Base-by-base conservation (phyloP, 1,139 yeast species). In the Debaryomyces udenii region DNA sequence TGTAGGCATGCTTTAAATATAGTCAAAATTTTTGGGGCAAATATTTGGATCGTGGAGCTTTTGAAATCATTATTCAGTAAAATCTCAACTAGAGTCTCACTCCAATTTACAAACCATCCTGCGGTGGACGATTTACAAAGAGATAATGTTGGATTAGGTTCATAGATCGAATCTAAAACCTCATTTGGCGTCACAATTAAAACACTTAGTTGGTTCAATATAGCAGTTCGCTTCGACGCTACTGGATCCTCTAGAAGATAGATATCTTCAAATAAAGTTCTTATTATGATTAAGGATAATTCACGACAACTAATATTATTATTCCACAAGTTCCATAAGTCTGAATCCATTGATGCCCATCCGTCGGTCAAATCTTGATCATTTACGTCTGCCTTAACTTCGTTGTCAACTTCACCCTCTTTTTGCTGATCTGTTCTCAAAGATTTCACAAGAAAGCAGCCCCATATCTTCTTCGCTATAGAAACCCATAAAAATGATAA, bases 401-500 rank as follows among this genome's bases (percentile, higher is more conserved):
- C 37, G 28, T 20, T 38, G 23, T 28, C 27, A 11, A 20, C 32
- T 24, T 36, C 37, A 7, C 7, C 22, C 10, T 22, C 20, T 31
- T 35, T 26, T 17, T 28, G 23, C 17, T 11, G 27, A 9, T 36
- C 31, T 9, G 31, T 23, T 4, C 47, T 46, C 30, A 45, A 44
- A 3, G 52, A 43, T 46, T 67, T 70, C 28, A 69, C 59, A 23
- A 72, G 54, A 43, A 64, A 76, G 37, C 74, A 70, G 7, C 98
- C 98, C 99, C 99, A 94, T 29, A 81, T 76, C 41, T 96, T 75
- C 57, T 94, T 93, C n/a, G 96, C 96, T 9, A 93, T 73, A 31
- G 90, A 85, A 0, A 88, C 96, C 97, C 98, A 91, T 17, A 93
- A 66, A 50, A 80, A 83, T 3, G 98, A 96, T 37, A 91, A 61